Evolutionary conservation across 2,329 filamentous ascomycete species (phyloP).

Genomic region (Pyrenophora teres): DNA sequence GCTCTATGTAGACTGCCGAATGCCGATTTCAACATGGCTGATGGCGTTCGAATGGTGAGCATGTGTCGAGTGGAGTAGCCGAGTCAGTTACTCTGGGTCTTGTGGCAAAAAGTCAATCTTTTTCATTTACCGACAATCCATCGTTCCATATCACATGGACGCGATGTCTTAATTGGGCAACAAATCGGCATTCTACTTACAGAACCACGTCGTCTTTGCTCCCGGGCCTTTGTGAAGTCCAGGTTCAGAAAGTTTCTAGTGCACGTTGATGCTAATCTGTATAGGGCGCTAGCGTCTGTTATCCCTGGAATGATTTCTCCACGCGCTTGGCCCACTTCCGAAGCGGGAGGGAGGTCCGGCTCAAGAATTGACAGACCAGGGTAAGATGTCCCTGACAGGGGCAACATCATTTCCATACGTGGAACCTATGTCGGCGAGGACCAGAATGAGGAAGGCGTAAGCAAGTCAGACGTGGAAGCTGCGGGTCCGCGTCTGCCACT

Average conservation of each 20-base stretch:
- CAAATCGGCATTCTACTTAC: conserved; percentile 4
- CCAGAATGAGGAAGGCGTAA: conserved; percentile 6
- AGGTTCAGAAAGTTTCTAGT: conserved; percentile 4
- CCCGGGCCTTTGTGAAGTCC: background rate
- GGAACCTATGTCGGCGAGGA: background rate
- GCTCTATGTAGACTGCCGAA: conserved; percentile 14
- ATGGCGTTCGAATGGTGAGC: conserved; percentile 17
- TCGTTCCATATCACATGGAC: background rate
- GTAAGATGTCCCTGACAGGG: conserved; percentile 6
- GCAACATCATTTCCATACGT: background rate
- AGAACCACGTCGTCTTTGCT: conserved; percentile 6
- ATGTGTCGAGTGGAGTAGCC: background rate
- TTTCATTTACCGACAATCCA: background rate
- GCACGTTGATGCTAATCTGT: conserved; percentile 4
- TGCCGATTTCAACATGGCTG: conserved; percentile 33
- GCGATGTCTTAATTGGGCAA: background rate
- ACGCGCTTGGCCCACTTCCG: conserved; percentile 6
- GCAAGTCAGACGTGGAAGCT: background rate
- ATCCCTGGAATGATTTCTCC: conserved; percentile 12
- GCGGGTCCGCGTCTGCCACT: background rate
- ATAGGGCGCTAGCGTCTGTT: conserved; percentile 1
- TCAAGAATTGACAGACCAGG: conserved; percentile 6
- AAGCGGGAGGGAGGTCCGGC: conserved; percentile 12
- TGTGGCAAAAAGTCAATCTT: conserved; percentile 1
- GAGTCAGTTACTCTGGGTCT: conserved; percentile 6